phyloP scores from a whole-genome alignment of 768 basidiomycete genomes.

The Suillus sp. region DNA sequence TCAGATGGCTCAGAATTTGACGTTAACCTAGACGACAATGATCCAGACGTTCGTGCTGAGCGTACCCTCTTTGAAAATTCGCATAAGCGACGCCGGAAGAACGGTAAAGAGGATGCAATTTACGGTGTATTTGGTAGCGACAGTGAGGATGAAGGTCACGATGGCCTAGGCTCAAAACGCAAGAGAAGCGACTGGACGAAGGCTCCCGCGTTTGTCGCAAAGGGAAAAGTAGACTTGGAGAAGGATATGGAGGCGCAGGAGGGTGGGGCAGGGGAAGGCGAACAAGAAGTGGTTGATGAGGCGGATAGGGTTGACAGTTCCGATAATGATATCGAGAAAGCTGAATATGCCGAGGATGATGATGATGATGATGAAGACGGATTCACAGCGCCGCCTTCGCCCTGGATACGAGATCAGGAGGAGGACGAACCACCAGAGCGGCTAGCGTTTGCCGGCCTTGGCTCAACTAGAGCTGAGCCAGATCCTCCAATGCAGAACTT shows the following conservation, averaged over 20 bases:
- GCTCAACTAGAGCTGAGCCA: conserved; percentile 20
- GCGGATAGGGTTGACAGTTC: conserved; percentile 31
- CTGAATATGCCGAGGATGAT: conserved; percentile 39
- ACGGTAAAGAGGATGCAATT: conserved; percentile 70
- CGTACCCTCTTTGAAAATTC: conserved; percentile 77
- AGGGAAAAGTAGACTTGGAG: conserved; percentile 44
- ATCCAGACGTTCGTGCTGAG: conserved; percentile 70
- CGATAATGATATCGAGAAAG: conserved; percentile 25
- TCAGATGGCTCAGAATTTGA: conserved; percentile 57
- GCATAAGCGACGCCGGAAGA: conserved; percentile 70
- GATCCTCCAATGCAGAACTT: conserved; percentile 23
- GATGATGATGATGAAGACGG: conserved; percentile 47
- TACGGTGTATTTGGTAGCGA: conserved; percentile 78
- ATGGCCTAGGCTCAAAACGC: conserved; percentile 28
- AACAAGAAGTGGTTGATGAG: conserved; percentile 29
- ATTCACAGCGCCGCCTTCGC: conserved; percentile 56
- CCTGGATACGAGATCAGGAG: conserved; percentile 55
- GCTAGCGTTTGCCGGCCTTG: conserved; percentile 51
- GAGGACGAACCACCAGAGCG: conserved; percentile 37
- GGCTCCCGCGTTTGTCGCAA: conserved; percentile 73
- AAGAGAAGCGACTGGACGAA: conserved; percentile 71
- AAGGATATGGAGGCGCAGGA: conserved; percentile 46
- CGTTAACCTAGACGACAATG: conserved; percentile 48
- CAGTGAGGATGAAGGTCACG: conserved; percentile 60
- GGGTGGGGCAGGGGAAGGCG: conserved; percentile 39